Conservation (phyloP, 495 filamentous ascomycete genomes). For the Lasiosphaeris hirsuta region DNA sequence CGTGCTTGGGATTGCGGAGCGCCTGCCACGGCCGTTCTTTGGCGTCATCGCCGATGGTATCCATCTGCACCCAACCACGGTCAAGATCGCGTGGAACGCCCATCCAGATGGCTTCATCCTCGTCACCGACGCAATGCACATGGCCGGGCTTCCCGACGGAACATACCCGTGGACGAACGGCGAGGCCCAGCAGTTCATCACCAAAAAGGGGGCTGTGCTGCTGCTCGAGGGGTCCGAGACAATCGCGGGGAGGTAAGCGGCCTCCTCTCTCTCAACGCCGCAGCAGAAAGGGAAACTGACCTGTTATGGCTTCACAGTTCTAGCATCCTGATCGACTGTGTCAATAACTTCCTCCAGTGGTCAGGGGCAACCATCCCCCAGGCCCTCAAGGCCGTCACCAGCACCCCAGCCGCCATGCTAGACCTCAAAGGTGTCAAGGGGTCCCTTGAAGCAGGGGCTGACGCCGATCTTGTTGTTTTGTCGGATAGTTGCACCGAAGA, state of each 20-base stretch:
- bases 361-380: slow-evolving; percentile 59
- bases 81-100: slow-evolving; percentile 60
- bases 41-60: slow-evolving; percentile 66
- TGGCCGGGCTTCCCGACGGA: slow-evolving; percentile 70
- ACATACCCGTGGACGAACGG: slow-evolving; percentile 78
- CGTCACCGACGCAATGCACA: slow-evolving; percentile 65
- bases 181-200: slow-evolving; percentile 51
- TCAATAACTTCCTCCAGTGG: slow-evolving; percentile 76
- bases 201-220: slow-evolving; percentile 64
- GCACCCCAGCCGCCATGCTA: slow-evolving; percentile 70
- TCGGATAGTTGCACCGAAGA: slow-evolving; percentile 29
- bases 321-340: slow-evolving; percentile 71
- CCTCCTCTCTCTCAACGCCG: background rate
- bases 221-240: slow-evolving; percentile 66
- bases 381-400: slow-evolving; percentile 67
- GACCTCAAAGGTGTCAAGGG: slow-evolving; percentile 66
- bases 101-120: slow-evolving; percentile 63
- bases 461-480: slow-evolving; percentile 77
- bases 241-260: slow-evolving; percentile 63
- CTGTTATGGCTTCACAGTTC: slow-evolving; percentile 41
- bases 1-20: slow-evolving; percentile 53
- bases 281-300: too few species aligned
- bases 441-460: slow-evolving; percentile 60
- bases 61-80: slow-evolving; percentile 61
- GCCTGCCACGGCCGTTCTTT: slow-evolving; percentile 53